Conservation (phyloP, 805 yeast species). For the Schizosaccharomyces octosporus region DNA sequence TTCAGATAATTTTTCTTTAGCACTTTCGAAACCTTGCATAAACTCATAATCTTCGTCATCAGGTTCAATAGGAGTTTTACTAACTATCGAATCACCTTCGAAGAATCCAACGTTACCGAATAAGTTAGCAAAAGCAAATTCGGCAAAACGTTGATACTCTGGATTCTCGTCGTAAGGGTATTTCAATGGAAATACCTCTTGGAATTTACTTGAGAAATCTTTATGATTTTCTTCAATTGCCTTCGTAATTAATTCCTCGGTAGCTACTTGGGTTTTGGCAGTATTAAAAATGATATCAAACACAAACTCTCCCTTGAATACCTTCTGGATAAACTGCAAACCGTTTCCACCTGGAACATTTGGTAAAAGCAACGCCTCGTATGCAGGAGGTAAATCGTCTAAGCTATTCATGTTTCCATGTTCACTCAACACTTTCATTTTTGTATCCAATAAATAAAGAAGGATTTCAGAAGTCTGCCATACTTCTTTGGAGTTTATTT, state of each 20-base stretch:
- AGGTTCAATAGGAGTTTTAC: conserved; percentile 39
- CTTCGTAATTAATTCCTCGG: conserved; percentile 4
- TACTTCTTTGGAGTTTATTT: conserved; percentile 41
- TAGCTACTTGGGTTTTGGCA: not conserved
- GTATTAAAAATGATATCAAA: conserved; percentile 33
- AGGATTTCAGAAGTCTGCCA: not conserved
- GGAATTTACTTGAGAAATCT: conserved; percentile 15
- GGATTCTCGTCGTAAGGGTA: conserved; percentile 26
- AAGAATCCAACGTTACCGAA: conserved; percentile 79
- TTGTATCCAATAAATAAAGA: not conserved
- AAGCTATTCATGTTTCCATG: conserved; percentile 5
- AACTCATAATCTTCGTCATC: conserved; percentile 25
- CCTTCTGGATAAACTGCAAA: conserved; percentile 53
- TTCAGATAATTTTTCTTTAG: conserved; percentile 6
- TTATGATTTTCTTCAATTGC: conserved; percentile 15
- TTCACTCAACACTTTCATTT: not conserved
- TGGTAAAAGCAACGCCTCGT: conserved; percentile 25
- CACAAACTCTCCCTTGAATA: conserved; percentile 49
- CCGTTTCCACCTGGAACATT: conserved; percentile 42
- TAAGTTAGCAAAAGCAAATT: conserved; percentile 57
- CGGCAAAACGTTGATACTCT: conserved; percentile 32
- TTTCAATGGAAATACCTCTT: conserved; percentile 29
- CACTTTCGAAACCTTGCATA: conserved; percentile 4
- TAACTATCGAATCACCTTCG: conserved; percentile 56
- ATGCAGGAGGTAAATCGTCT: conserved; percentile 18